Percentiles rank a stretch among this genome's conserved stretches.
Conservation (phyloP, 2,329 filamentous ascomycete species). For the Lachnellula arida region DNA sequence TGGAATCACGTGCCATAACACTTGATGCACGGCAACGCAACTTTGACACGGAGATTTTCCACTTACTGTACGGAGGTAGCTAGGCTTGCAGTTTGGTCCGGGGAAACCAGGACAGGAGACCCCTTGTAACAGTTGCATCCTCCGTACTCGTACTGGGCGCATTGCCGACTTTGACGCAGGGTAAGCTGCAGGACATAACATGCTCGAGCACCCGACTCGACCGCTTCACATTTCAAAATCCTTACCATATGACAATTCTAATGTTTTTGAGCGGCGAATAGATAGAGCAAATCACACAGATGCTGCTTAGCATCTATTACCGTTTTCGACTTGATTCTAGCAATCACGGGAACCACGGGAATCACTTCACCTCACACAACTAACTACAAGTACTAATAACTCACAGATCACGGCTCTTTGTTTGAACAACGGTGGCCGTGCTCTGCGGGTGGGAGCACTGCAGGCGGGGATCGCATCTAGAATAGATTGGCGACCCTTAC, state of each 20-base stretch:
- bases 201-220: neutral
- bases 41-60: neutral
- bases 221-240: neutral
- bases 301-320: neutral
- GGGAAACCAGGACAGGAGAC: neutral
- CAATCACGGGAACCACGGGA: neutral
- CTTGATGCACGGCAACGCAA: neutral
- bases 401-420: no score
- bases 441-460: slow-evolving; percentile 6
- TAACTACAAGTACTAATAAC: no score
- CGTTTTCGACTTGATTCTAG: neutral
- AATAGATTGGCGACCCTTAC: slow-evolving; percentile 13
- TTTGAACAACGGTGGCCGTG: slow-evolving; percentile 9
- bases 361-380: neutral
- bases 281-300: neutral
- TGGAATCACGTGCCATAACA: neutral
- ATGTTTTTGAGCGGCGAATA: slow-evolving; percentile 9
- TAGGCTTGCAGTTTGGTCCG: neutral
- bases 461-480: slow-evolving; percentile 7
- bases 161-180: neutral
- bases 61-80: no score
- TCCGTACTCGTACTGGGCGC: neutral
- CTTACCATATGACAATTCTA: slow-evolving; percentile 10
- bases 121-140: neutral
- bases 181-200: neutral